Evolutionary conservation across 352 stramenopile species (phyloP).

Genomic region (Phytopythium delawarense): DNA sequence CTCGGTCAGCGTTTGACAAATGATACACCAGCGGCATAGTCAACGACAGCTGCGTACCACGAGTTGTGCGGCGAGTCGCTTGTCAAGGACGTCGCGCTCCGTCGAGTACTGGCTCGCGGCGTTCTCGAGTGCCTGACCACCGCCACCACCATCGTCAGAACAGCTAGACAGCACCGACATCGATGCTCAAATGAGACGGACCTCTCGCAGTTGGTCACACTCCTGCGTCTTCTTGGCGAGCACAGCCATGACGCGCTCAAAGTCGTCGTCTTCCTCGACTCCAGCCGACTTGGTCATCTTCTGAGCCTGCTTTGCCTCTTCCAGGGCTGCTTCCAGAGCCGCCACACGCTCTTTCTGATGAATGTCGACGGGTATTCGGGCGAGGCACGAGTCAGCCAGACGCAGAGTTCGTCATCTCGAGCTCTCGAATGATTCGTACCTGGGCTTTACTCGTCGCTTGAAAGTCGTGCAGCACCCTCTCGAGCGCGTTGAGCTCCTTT

Average conservation of each 20-base stretch:
- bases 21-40: too few relatives aligned
- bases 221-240: constrained; percentile 60
- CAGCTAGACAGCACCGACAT: background rate
- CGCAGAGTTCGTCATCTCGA: background rate
- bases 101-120: constrained; percentile 47
- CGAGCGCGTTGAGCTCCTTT: constrained; percentile 44
- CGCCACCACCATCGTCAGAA: background rate
- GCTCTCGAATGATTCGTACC: constrained; percentile 8
- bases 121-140: constrained; percentile 49
- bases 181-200: constrained; percentile 21
- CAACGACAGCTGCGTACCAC: constrained; percentile 26
- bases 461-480: constrained; percentile 64
- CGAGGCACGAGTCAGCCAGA: background rate
- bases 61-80: constrained; percentile 63
- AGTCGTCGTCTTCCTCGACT: constrained; percentile 27
- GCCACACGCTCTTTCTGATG: constrained; percentile 44
- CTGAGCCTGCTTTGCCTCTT: constrained; percentile 15
- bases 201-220: constrained; percentile 69
- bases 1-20: background rate
- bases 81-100: constrained; percentile 60
- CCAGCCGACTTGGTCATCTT: background rate
- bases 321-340: constrained; percentile 41
- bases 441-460: constrained; percentile 54
- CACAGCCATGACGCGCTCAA: constrained; percentile 46
- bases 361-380: background rate